Evolutionary conservation across 23 red algal species (phyloP).

Genomic region (Gracilaria vermiculophylla): DNA sequence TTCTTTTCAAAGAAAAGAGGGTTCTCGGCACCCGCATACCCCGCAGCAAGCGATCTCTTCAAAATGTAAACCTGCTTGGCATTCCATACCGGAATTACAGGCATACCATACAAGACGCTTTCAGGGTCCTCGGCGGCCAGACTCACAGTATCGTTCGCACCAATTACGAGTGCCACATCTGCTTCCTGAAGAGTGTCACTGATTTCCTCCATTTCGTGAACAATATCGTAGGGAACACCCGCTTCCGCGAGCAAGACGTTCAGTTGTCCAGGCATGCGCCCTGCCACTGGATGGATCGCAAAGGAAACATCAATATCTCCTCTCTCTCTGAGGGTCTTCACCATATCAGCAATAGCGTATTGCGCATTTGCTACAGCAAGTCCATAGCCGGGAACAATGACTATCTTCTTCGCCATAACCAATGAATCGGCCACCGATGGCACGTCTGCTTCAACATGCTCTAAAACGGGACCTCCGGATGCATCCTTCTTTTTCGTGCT

Average conservation of each 20-base stretch:
- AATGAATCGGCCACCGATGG: slow-evolving; percentile 43
- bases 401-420: slow-evolving; percentile 61
- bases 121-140: slow-evolving; percentile 68
- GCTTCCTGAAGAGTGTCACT: slow-evolving; percentile 53
- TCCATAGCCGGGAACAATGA: slow-evolving; percentile 75
- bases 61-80: slow-evolving; percentile 66
- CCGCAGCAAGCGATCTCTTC: slow-evolving; percentile 63
- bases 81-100: slow-evolving; percentile 73
- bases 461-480: slow-evolving; percentile 22
- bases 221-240: slow-evolving; percentile 73
- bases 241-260: slow-evolving; percentile 73
- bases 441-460: slow-evolving; percentile 48
- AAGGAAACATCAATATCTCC: slow-evolving; percentile 64
- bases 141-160: slow-evolving; percentile 77
- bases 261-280: slow-evolving; percentile 68
- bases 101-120: slow-evolving; percentile 68
- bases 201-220: slow-evolving; percentile 75
- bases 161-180: slow-evolving; percentile 67
- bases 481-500: slow-evolving; percentile 58
- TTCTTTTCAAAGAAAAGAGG: slow-evolving; percentile 73
- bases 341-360: slow-evolving; percentile 71
- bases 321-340: slow-evolving; percentile 59
- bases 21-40: slow-evolving; percentile 68
- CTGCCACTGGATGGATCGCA: slow-evolving; percentile 73
- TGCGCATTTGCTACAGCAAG: slow-evolving; percentile 72